Base-by-base conservation (phyloP, 1,284 basidiomycete species). In the Ceratobasidium sp. region DNA sequence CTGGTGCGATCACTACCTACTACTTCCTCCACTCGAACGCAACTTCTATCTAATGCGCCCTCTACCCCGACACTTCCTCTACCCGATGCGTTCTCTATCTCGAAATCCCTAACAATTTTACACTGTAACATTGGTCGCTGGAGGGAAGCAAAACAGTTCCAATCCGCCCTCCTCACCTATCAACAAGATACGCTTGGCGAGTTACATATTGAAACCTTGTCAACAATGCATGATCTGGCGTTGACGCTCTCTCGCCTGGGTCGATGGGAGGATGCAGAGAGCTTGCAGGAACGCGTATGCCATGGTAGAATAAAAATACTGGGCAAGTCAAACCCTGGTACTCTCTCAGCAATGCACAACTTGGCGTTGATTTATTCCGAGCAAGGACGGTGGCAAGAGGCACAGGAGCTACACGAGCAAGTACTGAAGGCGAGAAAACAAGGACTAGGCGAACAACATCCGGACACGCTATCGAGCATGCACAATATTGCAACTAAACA, bases 171-270 rank as follows among this genome's bases (percentile, higher is more conserved):
- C 23, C 18, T 72, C 7, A 35, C 28, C 6, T 14, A n/a, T 2
- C 46, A 6, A 16, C n/a, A n/a, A 8, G 44, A 14, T 49, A 16
- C 58, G 11, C 54, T 72, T 6, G 70, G 70, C 14, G 47, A 50
- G 11, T 18, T 2, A 7, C 57, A 72, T 30, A 7, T n/a, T 47
- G 11, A 8, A 3, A 52, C 70, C 13, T 14, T 72, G 32, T 35
- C 21, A 1, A 41, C 18, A 23, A 72, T 59, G 70, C 14, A 35
- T n/a, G 38, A 61, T 38, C 70, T 72, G 32, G 70, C 70, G 11
- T 21, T 35, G 6, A 30, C 70, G 5, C 50, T 47, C 41, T 32
- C 14, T 18, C 7, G 16, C 21, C 47, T 28, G 21, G 57, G 58
- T 16, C 23, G 47, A 18, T 72, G 23, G 16, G n/a, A 62, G 16